Percentiles rank a stretch among this genome's conserved stretches.
Conservation (phyloP, 129 eudicot species). For the Flaveria sonorensis region DNA sequence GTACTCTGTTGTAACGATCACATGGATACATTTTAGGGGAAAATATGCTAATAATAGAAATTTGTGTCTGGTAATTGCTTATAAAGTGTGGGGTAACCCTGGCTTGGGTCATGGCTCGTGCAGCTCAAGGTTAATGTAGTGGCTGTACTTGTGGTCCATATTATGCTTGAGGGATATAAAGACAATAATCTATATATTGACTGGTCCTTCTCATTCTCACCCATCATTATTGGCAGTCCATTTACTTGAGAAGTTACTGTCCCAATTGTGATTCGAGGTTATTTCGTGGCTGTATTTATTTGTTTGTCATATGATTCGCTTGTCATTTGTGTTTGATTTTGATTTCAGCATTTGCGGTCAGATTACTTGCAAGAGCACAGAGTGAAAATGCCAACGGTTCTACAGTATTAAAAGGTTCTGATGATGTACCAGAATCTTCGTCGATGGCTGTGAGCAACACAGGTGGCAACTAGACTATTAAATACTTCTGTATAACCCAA, state of each 20-base stretch:
- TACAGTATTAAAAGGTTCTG: conserved; percentile 45
- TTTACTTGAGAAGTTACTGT: conserved; percentile 28
- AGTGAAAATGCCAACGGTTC: conserved; percentile 47
- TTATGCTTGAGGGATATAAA: conserved; percentile 15
- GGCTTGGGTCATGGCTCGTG: conserved; percentile 11
- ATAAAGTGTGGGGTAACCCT: conserved; percentile 33
- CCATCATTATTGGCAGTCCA: conserved; percentile 19
- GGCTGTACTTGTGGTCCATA: conserved; percentile 40
- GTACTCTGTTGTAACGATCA: conserved; percentile 5
- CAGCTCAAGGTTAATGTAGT: conserved; percentile 25
- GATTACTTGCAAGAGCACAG: conserved; percentile 47
- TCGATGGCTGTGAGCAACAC: conserved; percentile 32
- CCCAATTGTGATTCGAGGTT: conserved; percentile 12
- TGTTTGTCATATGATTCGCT: conserved; percentile 5
- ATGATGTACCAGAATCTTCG: conserved; percentile 28
- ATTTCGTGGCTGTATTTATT: neutral
- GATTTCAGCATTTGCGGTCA: conserved; percentile 66
- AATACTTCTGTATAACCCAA: conserved; percentile 2
- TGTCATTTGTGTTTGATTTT: conserved; percentile 20
- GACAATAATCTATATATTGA: neutral
- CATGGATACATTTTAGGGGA: conserved; percentile 21
- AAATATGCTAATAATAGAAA: conserved; percentile 28
- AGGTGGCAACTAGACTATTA: conserved; percentile 39
- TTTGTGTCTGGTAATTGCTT: conserved; percentile 25
- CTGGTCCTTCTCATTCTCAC: conserved; percentile 30